These are phyloP conservation scores for Symbiotaphrina buchneri DNA, from an alignment of 495 filamentous ascomycete genomes.

Conservation along the genomic window DNA sequence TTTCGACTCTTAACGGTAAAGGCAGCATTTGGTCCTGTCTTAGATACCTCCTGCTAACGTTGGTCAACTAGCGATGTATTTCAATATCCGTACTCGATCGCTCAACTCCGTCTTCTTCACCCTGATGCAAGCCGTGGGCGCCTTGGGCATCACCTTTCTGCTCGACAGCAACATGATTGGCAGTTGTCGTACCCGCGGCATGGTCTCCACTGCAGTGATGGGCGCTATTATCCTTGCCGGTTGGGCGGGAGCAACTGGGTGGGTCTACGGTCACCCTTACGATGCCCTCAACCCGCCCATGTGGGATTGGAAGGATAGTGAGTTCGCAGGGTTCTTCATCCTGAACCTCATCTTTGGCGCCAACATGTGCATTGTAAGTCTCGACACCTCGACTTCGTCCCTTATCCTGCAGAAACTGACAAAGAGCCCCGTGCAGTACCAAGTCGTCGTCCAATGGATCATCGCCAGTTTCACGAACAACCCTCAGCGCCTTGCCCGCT, in stretches of 20 bases:
- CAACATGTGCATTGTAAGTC: constrained; percentile 5
- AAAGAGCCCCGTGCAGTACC: constrained; percentile 5
- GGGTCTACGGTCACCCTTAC: constrained; percentile 5
- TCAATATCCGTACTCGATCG: too few relatives aligned
- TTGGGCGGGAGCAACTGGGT: constrained; percentile 5
- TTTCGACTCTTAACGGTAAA: too few relatives aligned
- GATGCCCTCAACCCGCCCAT: constrained; percentile 5
- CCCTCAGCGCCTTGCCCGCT: too few relatives aligned
- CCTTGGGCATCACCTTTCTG: too few relatives aligned
- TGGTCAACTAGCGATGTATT: too few relatives aligned
- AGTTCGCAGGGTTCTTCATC: constrained; percentile 5
- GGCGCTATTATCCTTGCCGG: constrained; percentile 4
- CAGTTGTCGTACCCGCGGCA: constrained; percentile 4
- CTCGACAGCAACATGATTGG: too few relatives aligned
- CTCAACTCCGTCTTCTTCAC: too few relatives aligned
- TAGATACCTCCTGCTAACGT: too few relatives aligned
- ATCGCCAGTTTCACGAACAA: too few relatives aligned
- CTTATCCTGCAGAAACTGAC: constrained; percentile 4
- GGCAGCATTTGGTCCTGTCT: too few relatives aligned
- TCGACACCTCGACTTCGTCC: constrained; percentile 1
- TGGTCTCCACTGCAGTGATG: constrained; percentile 2
- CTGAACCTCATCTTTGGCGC: constrained; percentile 6
- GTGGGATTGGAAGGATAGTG: constrained; percentile 5
- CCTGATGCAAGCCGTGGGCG: too few relatives aligned
- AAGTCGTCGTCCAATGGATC: too few relatives aligned